Evolutionary conservation across 1,139 yeast genomes (phyloP).

Genomic region (Candida tropicalis): DNA sequence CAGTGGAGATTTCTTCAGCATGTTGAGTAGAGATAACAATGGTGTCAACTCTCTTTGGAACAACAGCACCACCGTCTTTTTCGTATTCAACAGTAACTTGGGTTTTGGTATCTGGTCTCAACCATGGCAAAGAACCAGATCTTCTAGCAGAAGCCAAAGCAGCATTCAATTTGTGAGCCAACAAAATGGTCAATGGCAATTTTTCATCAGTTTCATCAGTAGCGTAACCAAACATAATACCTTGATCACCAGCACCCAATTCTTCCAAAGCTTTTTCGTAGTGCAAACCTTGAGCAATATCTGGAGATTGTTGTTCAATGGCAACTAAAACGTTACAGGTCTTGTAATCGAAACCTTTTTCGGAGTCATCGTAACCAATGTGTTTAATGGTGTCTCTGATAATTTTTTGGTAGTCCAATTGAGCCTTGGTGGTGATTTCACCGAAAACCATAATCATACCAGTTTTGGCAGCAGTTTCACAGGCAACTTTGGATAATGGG

Average conservation of each 20-base stretch:
- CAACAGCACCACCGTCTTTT: constrained; percentile 91
- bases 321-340: constrained; percentile 99
- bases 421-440: constrained; percentile 97
- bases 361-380: constrained; percentile 96
- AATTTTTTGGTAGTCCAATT: constrained; percentile 93
- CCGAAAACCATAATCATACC: constrained; percentile 99
- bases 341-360: constrained; percentile 98
- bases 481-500: constrained; percentile 97
- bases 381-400: constrained; percentile 98
- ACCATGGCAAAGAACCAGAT: constrained; percentile 90
- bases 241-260: constrained; percentile 99
- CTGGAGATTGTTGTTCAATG: constrained; percentile 99
- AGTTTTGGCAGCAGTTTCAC: constrained; percentile 98
- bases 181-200: constrained; percentile 90
- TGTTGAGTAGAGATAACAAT: constrained; percentile 98
- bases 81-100: constrained; percentile 98
- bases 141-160: constrained; percentile 98
- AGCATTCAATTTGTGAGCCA: constrained; percentile 95
- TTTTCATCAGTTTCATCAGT: constrained; percentile 98
- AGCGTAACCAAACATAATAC: constrained; percentile 99
- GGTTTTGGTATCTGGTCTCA: constrained; percentile 99
- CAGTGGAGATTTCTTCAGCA: constrained; percentile 93
- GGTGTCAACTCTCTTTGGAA: constrained; percentile 96
- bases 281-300: constrained; percentile 98
- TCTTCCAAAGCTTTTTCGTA: constrained; percentile 96